These are phyloP conservation scores for Suillus subalutaceus DNA, from an alignment of 768 basidiomycete genomes.

Conservation along the genomic window DNA sequence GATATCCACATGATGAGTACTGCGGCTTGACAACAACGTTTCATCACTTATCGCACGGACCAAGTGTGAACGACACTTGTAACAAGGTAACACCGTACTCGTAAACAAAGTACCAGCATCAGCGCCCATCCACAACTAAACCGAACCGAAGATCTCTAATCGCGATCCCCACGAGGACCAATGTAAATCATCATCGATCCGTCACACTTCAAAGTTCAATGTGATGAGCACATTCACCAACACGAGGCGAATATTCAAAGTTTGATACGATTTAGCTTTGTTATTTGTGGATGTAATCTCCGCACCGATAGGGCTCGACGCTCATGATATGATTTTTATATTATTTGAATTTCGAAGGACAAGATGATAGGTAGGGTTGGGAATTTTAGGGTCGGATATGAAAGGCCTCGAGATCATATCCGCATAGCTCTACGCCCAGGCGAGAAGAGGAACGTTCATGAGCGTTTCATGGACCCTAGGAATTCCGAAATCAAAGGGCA, in stretches of 20 bases:
- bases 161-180: neutral
- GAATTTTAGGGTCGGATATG: neutral
- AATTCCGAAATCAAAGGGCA: neutral
- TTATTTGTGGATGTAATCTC: neutral
- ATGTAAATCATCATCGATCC: conserved; percentile 5
- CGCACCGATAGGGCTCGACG: neutral
- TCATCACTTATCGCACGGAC: neutral
- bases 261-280: neutral
- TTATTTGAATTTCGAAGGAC: neutral
- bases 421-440: neutral
- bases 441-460: neutral
- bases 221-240: neutral
- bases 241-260: conserved; percentile 9
- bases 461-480: neutral
- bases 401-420: neutral
- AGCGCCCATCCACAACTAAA: neutral
- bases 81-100: neutral
- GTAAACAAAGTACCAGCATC: neutral
- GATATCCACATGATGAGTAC: neutral
- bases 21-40: neutral
- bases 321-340: neutral
- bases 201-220: neutral
- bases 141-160: neutral
- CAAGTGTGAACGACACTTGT: neutral
- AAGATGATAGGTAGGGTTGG: neutral